Percentiles rank a stretch among this genome's conserved stretches.
Conservation (phyloP, 371 early-diverging fungal species). For the Conidiobolus incongruus region DNA sequence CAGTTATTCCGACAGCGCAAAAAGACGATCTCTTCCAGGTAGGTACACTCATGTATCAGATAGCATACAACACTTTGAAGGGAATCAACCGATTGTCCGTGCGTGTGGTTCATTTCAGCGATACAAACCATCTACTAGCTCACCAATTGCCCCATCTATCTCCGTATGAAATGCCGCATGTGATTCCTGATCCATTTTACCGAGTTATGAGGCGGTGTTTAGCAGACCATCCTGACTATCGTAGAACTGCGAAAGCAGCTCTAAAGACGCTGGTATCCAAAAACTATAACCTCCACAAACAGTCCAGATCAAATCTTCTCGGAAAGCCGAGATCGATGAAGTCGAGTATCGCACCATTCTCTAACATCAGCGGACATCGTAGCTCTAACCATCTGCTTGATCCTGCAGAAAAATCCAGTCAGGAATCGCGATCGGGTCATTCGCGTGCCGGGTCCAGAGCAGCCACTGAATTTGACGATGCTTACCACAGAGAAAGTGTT, state of each 20-base stretch:
- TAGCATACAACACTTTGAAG: background rate
- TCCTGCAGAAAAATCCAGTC: no score
- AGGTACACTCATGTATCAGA: constrained; percentile 1
- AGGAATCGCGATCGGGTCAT: no score
- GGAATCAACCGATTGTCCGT: background rate
- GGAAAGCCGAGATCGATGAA: background rate
- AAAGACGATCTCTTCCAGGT: background rate
- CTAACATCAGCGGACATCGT: no score
- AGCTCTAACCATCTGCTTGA: no score
- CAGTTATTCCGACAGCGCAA: background rate
- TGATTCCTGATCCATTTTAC: background rate
- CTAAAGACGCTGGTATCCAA: background rate
- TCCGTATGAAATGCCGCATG: background rate
- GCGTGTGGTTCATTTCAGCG: no score
- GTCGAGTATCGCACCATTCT: no score
- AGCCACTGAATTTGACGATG: background rate
- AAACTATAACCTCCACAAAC: background rate
- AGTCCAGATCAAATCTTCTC: background rate
- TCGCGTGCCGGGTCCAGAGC: background rate
- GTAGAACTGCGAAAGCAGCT: background rate
- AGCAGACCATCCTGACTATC: background rate
- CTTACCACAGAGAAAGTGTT: constrained; percentile 1
- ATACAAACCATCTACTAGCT: no score
- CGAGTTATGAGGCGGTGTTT: background rate
- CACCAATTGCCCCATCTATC: background rate